Conservation (phyloP, 257 asterid species). For the Nicotiana undulata region DNA sequence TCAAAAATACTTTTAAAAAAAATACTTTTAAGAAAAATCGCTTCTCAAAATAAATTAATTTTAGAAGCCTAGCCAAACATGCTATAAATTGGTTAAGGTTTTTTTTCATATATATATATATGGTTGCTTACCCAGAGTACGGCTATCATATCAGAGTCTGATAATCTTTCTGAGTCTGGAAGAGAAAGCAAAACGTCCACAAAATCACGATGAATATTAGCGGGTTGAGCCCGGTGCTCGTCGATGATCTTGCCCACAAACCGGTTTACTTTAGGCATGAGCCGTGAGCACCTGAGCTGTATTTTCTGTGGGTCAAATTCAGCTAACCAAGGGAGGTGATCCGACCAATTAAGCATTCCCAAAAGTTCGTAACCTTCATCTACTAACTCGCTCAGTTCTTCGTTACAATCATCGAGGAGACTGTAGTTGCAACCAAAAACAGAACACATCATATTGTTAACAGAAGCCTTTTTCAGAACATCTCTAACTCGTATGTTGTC, state of each 20-base stretch:
- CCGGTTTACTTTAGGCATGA: conserved; percentile 48
- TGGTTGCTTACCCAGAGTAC: conserved; percentile 21
- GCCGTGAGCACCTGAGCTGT: conserved; percentile 27
- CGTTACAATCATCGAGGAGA: conserved; percentile 11
- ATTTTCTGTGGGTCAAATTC: conserved; percentile 34
- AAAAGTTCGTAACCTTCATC: conserved; percentile 56
- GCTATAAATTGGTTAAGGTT: neutral
- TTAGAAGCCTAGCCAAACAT: too few relatives aligned
- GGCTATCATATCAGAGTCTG: conserved; percentile 18
- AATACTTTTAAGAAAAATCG: too few relatives aligned
- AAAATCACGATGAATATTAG: conserved; percentile 10
- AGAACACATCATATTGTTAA: conserved; percentile 46
- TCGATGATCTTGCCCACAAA: conserved; percentile 36
- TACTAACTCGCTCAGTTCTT: conserved; percentile 38
- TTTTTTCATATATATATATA: neutral
- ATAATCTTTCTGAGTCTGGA: neutral
- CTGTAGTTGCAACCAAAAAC: conserved; percentile 50
- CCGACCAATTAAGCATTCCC: conserved; percentile 61
- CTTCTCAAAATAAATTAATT: too few relatives aligned
- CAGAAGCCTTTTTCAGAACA: conserved; percentile 35
- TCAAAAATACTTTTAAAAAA: too few relatives aligned
- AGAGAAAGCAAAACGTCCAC: conserved; percentile 23
- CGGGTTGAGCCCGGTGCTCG: conserved; percentile 16
- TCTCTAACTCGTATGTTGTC: conserved; percentile 13
- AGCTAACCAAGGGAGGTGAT: conserved; percentile 51